phyloP scores from a whole-genome alignment of 2,329 filamentous ascomycete genomes.

The Cytospora schulzeri region DNA sequence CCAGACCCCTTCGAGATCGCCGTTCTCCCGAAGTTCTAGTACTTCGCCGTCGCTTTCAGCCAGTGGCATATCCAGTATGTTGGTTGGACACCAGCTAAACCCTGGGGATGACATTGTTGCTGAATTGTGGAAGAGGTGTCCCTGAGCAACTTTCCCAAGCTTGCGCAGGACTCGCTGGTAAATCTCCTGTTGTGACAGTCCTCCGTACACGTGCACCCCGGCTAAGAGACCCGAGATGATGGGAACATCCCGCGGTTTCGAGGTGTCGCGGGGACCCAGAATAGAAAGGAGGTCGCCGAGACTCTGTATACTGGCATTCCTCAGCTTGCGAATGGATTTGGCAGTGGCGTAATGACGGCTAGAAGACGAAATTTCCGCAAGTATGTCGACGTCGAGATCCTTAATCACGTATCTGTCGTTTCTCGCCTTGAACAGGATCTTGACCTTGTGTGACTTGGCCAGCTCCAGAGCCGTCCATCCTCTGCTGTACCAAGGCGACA shows the following conservation, averaged over 20 bases:
- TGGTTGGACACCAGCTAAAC: constrained; percentile 12
- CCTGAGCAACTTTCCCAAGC: constrained; percentile 7
- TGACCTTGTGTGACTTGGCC: constrained; percentile 28
- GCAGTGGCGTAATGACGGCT: not conserved
- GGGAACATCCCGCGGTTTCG: constrained; percentile 32
- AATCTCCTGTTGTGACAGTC: constrained; percentile 6
- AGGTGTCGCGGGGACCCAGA: constrained; percentile 31
- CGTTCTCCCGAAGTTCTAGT: no score
- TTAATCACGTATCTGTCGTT: constrained; percentile 24
- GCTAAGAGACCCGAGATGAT: constrained; percentile 32
- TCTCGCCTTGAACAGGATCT: constrained; percentile 28
- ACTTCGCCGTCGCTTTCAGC: no score
- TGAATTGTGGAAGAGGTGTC: constrained; percentile 12
- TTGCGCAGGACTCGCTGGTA: constrained; percentile 2
- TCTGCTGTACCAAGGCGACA: constrained; percentile 32
- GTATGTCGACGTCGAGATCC: constrained; percentile 33
- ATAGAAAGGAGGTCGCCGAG: constrained; percentile 31
- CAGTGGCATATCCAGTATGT: not conserved
- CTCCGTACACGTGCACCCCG: constrained; percentile 23
- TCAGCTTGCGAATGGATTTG: not conserved
- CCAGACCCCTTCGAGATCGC: no score
- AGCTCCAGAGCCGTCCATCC: constrained; percentile 33
- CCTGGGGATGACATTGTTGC: constrained; percentile 8
- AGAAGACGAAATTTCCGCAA: constrained; percentile 4
- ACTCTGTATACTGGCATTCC: constrained; percentile 9